Conservation (phyloP, 2,329 filamentous ascomycete genomes). For the Penicillium aurantiogriseum region DNA sequence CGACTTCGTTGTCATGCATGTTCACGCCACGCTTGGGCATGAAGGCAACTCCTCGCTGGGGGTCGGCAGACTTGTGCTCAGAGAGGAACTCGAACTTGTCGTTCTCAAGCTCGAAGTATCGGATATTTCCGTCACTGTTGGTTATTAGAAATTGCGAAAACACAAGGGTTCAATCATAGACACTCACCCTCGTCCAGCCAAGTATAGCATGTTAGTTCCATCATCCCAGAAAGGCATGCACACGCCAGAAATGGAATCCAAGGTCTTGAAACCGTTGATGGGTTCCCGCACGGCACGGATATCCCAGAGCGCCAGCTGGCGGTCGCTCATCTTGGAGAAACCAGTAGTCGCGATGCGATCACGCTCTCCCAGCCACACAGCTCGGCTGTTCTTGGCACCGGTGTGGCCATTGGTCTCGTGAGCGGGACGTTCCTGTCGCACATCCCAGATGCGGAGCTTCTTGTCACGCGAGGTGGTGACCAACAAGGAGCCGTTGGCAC, state of each 20-base stretch:
- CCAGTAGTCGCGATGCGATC: conserved; percentile 94
- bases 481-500: conserved; percentile 78
- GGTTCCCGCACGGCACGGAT: conserved; percentile 75
- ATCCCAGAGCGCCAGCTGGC: conserved; percentile 95
- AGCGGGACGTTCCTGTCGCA: conserved; percentile 82
- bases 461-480: conserved; percentile 96
- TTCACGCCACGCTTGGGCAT: conserved; percentile 93
- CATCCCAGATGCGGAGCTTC: conserved; percentile 97
- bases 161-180: neutral
- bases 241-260: conserved; percentile 95
- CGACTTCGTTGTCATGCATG: conserved; percentile 93
- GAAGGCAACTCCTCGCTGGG: conserved; percentile 92
- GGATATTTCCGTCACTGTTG: conserved; percentile 89
- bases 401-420: conserved; percentile 83
- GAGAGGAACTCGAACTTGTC: conserved; percentile 98
- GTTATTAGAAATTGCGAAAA: conserved; percentile 11
- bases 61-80: conserved; percentile 95
- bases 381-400: conserved; percentile 95
- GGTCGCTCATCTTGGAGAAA: conserved; percentile 97
- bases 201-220: conserved; percentile 88
- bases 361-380: conserved; percentile 95
- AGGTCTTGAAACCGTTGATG: conserved; percentile 81
- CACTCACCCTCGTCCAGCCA: conserved; percentile 91
- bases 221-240: conserved; percentile 99
- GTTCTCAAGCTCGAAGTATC: conserved; percentile 97